Base-by-base conservation (phyloP, 805 yeast species). In the Clavispora vitiphila region DNA sequence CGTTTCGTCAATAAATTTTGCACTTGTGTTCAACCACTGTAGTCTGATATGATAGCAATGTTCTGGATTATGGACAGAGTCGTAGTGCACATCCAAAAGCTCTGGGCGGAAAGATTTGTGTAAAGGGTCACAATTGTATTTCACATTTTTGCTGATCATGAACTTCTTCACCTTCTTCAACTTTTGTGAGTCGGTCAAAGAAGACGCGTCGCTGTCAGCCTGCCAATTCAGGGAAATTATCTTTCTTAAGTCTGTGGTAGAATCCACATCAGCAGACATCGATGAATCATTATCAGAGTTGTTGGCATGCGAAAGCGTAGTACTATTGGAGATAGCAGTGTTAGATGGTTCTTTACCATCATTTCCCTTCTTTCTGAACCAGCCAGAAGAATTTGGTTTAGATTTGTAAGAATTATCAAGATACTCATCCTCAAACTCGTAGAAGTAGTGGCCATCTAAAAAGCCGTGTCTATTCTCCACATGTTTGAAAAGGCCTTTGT, bases 21-120 rank as follows among this genome's bases (percentile, higher is more conserved):
- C 84, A 0, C 98, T 88, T 0, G 96, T 81, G 46, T 85, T 87
- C 24, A 91, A 65, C 99, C 99, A 93, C 58, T 93, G 97, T 11
- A 91, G 61, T 36, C 96, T 71, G 24, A 93, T 75, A 56, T 91
- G 98, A 66, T 82, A 93, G 57, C 97, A 90, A 54, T 90, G 96
- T 50, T 86, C 91, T 0, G 97, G 96, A 56, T 90, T 91, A 59
- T 89, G 96, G 3, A 90, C 90, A 34, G 82, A 74, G 58, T 93
- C 99, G 55, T 87, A 86, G 62, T 91, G 97, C 1, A 93, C 88
- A 5, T 80, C 79, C 35, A 89, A 70, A 2, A 81, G 61, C 51
- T 93, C 99, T 0, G 84, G 83, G 42, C 89, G 77, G 60, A 80
- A 80, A 0, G 96, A 87, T 45, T 79, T 73, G 2, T 71, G 67